Evolutionary conservation across 768 basidiomycete genomes (phyloP).

Genomic region (Mrakia blollopis): DNA sequence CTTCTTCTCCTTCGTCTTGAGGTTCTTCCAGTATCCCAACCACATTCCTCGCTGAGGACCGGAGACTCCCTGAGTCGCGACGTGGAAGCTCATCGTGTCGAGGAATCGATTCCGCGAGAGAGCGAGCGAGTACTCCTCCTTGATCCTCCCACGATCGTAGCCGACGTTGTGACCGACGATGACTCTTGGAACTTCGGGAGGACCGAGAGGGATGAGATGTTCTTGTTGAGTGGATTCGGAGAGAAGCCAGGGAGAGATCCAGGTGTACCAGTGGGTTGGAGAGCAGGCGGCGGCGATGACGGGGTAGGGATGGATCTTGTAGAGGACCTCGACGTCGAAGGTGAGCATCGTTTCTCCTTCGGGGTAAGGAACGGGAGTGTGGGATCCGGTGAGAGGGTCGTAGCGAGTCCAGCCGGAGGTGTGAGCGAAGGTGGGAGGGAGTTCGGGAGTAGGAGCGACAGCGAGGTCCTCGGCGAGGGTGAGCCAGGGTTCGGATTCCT

Average conservation of each 20-base stretch:
- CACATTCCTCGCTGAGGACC: conserved; percentile 91
- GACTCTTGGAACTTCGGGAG: conserved; percentile 50
- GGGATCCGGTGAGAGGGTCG: conserved; percentile 62
- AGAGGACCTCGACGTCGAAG: conserved; percentile 92
- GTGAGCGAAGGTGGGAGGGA: conserved; percentile 45
- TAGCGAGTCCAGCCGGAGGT: conserved; percentile 82
- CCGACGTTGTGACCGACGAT: conserved; percentile 93
- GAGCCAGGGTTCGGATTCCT: conserved; percentile 67
- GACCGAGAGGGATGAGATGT: conserved; percentile 72
- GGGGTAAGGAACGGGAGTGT: conserved; percentile 43
- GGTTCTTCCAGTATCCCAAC: conserved; percentile 75
- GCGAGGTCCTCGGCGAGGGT: conserved; percentile 60
- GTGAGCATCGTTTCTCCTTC: conserved; percentile 64
- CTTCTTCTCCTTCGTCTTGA: conserved; percentile 38
- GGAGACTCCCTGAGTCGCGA: conserved; percentile 88
- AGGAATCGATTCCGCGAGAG: conserved; percentile 72
- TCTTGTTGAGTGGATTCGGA: conserved; percentile 53
- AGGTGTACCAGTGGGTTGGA: conserved; percentile 82
- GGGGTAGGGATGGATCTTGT: conserved; percentile 65
- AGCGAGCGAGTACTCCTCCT: conserved; percentile 71
- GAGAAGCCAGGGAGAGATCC: conserved; percentile 92
- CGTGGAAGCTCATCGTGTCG: conserved; percentile 92
- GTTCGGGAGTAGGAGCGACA: conserved; percentile 55
- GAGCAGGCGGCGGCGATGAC: conserved; percentile 86
- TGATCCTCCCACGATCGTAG: conserved; percentile 78